Percentiles rank a stretch among this genome's conserved stretches.
These are phyloP conservation scores for Phytophthora capsici DNA, from an alignment of 352 stramenopile genomes.

Conservation along the genomic window DNA sequence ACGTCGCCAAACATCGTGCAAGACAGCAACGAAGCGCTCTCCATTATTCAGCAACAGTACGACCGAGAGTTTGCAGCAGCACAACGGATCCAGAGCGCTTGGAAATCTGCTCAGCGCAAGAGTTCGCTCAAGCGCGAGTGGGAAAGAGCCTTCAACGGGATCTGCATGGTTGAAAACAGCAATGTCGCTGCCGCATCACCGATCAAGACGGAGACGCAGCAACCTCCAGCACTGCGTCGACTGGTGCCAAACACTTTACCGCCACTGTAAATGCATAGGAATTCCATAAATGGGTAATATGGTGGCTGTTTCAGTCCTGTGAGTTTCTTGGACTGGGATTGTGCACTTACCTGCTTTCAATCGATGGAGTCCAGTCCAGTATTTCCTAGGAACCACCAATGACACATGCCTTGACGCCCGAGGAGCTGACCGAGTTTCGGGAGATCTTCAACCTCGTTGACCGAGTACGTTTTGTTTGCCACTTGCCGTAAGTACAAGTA, in stretches of 20 bases:
- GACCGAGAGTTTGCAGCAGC: constrained; percentile 23
- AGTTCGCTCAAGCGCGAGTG: constrained; percentile 1
- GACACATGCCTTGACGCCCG: constrained; percentile 64
- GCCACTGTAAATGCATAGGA: constrained; percentile 3
- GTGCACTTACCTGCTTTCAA: not conserved
- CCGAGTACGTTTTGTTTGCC: constrained; percentile 48
- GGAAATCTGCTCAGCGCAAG: constrained; percentile 24
- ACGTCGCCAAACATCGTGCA: not conserved
- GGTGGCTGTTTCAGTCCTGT: constrained; percentile 12
- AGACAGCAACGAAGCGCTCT: constrained; percentile 11
- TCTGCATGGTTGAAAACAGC: too few species aligned
- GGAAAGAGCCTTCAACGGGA: not conserved
- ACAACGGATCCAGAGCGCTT: constrained; percentile 36
- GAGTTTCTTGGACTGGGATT: constrained; percentile 20
- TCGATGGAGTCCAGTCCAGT: not conserved
- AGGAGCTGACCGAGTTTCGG: constrained; percentile 92
- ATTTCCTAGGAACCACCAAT: constrained; percentile 38
- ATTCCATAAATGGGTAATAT: constrained; percentile 23
- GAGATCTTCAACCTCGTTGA: constrained; percentile 97
- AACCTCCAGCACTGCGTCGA: constrained; percentile 6
- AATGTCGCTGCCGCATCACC: too few species aligned
- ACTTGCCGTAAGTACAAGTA: not conserved
- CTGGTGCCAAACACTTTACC: constrained; percentile 12
- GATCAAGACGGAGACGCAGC: not conserved
- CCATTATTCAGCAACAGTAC: constrained; percentile 11